Evolutionary conservation across 2,329 filamentous ascomycete genomes (phyloP).

Genomic region (Epichloe hybrida): DNA sequence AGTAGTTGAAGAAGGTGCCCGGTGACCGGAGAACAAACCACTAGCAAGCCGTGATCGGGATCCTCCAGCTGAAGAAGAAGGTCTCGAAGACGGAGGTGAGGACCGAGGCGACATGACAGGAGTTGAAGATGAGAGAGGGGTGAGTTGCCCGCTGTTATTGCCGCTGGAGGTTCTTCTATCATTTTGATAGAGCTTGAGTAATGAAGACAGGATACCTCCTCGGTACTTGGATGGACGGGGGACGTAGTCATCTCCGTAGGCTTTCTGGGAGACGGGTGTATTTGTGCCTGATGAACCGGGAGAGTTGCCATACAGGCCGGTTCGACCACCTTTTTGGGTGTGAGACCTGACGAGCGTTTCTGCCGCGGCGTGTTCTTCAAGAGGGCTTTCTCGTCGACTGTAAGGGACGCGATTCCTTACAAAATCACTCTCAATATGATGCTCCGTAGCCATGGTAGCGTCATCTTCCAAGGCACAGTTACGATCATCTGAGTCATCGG

Average conservation of each 20-base stretch:
- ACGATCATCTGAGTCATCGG: conserved; percentile 18
- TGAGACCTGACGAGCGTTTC: conserved; percentile 24
- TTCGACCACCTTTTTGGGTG: conserved; percentile 14
- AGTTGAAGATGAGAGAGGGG: conserved; percentile 24
- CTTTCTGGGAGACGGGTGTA: conserved; percentile 30
- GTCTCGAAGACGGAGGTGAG: conserved; percentile 28
- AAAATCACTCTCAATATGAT: conserved; percentile 3
- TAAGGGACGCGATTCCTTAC: conserved; percentile 13
- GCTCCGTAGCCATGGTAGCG: conserved; percentile 6
- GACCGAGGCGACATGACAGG: conserved; percentile 27
- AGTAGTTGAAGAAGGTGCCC: conserved; percentile 28
- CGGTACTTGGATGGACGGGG: conserved; percentile 54
- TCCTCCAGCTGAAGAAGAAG: conserved; percentile 23
- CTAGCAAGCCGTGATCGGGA: conserved; percentile 22
- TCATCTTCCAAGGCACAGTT: conserved; percentile 8
- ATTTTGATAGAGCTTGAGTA: conserved; percentile 57
- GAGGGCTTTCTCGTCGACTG: conserved; percentile 11
- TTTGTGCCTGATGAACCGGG: conserved; percentile 20
- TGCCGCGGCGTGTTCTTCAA: conserved; percentile 14
- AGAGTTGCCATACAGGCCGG: conserved; percentile 18
- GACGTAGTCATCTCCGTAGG: conserved; percentile 43
- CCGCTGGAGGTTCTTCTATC: conserved; percentile 21
- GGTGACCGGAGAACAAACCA: conserved; percentile 27
- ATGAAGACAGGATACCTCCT: conserved; percentile 57
- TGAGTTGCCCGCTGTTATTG: conserved; percentile 27